Evolutionary conservation across 108 stramenopile genomes (phyloP).

Genomic region (Epithemia pelagica): DNA sequence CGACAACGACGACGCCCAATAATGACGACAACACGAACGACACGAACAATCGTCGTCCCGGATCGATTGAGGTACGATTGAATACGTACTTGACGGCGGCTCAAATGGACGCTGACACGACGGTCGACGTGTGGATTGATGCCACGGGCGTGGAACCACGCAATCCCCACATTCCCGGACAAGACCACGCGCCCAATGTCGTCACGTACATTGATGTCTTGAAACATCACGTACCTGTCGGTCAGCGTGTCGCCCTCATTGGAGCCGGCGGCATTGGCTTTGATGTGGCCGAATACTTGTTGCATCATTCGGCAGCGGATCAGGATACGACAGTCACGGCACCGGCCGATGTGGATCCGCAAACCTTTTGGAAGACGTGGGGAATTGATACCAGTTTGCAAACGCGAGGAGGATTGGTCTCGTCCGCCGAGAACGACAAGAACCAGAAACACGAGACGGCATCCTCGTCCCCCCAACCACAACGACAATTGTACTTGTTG

Average conservation of each 20-base stretch:
- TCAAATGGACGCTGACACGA: slow-evolving; percentile 40
- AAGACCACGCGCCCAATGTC: slow-evolving; percentile 77
- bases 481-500: slow-evolving; percentile 74
- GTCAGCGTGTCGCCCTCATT: slow-evolving; percentile 87
- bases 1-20: slow-evolving; percentile 18
- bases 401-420: slow-evolving; percentile 51
- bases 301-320: slow-evolving; percentile 61
- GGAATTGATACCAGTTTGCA: slow-evolving; percentile 70
- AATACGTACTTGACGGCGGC: slow-evolving; percentile 40
- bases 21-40: slow-evolving; percentile 15
- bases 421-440: slow-evolving; percentile 14
- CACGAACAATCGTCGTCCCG: not conserved
- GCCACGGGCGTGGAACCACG: slow-evolving; percentile 93
- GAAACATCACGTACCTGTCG: slow-evolving; percentile 66
- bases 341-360: slow-evolving; percentile 46
- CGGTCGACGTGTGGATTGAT: slow-evolving; percentile 84
- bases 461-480: slow-evolving; percentile 11
- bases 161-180: slow-evolving; percentile 74
- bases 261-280: slow-evolving; percentile 99
- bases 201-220: slow-evolving; percentile 94
- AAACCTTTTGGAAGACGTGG: slow-evolving; percentile 90
- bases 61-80: slow-evolving; percentile 32
- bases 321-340: slow-evolving; percentile 32
- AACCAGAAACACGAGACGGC: not conserved
- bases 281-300: slow-evolving; percentile 92